Evolutionary conservation across 768 basidiomycete genomes (phyloP), one percentile per base, ranked within the genome.

Genomic region (Lactarius hengduanensis): DNA sequence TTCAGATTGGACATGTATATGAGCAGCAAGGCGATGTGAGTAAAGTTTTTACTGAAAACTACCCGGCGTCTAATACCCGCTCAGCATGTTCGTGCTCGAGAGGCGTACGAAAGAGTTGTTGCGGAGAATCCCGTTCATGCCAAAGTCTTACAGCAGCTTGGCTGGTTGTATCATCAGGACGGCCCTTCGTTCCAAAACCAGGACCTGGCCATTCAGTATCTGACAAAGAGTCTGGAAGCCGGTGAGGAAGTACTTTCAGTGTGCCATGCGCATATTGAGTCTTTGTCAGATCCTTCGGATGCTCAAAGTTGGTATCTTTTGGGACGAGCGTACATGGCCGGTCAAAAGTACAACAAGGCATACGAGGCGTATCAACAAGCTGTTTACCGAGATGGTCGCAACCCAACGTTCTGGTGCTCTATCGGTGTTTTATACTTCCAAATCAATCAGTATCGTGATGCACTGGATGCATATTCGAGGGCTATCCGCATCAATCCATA

Each of bases 351-450:
- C 80, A 98, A 97, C 83, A 98, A 98, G 76, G 97, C 97, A 20
- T 98, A 99, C 79, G 96, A 99, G 76, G 96, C 96, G 0, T 98
- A 98, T 75, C 97, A 99, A 73, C 97, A 99, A 77, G 96, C 97
- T 22, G 95, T 99, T 20, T 98, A 98, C 78, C 92, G 96, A 61
- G 97, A 99, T 73, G 97, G 96, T 26, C 92, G 95, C 65, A 99
- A 98, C 75, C 97, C 97, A 0, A 98, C 97, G 0, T 99, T 98
- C 78, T 98, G 97, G 97, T 98, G 96, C 76, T 96, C 94, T 28
- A 99, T 99, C 73, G 97, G 97, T 57, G 97, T 99, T 0, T 84
- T 99, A 1, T 99, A 99, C 76, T 99, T 97, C 83, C 96, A 99
- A 76, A 98, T 99, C 81, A 98, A 98, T 78, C 97, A 99, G 75